Evolutionary conservation across 352 stramenopile species (phyloP).

Genomic region (Phytophthora sansomeana): DNA sequence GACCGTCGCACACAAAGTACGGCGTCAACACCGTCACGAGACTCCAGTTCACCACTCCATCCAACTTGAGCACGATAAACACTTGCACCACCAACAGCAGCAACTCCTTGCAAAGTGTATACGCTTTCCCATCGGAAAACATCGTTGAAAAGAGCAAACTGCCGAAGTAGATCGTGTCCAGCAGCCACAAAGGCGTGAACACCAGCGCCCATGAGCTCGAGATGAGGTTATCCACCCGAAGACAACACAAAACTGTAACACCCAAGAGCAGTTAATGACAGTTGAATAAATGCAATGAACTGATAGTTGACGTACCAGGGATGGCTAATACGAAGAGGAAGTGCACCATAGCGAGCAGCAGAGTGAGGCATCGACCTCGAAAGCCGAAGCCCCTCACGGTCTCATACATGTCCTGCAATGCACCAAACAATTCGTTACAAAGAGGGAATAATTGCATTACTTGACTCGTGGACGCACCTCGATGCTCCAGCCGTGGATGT

Average conservation of each 20-base stretch:
- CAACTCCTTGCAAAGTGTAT: conserved; percentile 58
- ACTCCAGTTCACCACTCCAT: conserved; percentile 63
- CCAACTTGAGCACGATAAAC: conserved; percentile 80
- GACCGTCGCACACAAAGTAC: conserved; percentile 71
- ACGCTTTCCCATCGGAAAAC: conserved; percentile 34
- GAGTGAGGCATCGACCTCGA: conserved; percentile 32
- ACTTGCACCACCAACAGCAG: conserved; percentile 77
- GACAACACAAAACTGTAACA: conserved; percentile 39
- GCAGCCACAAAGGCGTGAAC: conserved; percentile 35
- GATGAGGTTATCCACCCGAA: conserved; percentile 33
- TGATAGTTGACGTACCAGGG: conserved; percentile 20
- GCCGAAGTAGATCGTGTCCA: conserved; percentile 39
- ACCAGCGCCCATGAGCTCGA: conserved; percentile 27
- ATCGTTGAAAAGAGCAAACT: conserved; percentile 25
- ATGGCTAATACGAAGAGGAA: conserved; percentile 35
- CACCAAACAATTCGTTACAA: conserved; percentile 5
- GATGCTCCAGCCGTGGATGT: conserved; percentile 25
- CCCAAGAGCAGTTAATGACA: background rate
- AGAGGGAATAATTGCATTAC: background rate
- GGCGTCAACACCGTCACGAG: conserved; percentile 68
- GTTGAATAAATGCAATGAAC: background rate
- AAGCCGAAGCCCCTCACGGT: conserved; percentile 41
- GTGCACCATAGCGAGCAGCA: conserved; percentile 31
- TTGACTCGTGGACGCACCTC: conserved; percentile 8
- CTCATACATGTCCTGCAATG: conserved; percentile 28